phyloP scores from a whole-genome alignment of 257 asterid species.

The Nemophila menziesii region DNA sequence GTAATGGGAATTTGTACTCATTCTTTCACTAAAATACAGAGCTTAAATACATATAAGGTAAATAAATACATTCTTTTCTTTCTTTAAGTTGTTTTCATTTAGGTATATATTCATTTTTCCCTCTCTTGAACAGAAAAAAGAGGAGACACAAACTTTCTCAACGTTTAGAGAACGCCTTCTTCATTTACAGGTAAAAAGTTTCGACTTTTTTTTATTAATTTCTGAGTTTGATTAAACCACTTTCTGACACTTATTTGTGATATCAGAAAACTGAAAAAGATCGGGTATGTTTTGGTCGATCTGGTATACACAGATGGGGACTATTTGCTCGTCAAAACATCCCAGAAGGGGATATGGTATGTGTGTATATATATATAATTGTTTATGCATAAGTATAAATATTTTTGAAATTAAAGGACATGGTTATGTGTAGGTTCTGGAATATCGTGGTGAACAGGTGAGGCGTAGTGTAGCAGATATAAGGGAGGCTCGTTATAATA shows the following conservation, averaged over 20 bases:
- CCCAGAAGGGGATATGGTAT: constrained; percentile 96
- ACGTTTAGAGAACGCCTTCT: constrained; percentile 87
- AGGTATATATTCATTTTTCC: constrained; percentile 5
- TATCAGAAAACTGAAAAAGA: constrained; percentile 87
- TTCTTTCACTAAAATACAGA: constrained; percentile 38
- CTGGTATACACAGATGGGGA: constrained; percentile 99
- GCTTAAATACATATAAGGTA: constrained; percentile 55
- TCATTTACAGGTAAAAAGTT: constrained; percentile 74
- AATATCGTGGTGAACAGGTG: constrained; percentile 98
- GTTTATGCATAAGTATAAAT: neutral
- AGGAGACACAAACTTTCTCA: constrained; percentile 54
- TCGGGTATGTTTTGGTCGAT: constrained; percentile 92
- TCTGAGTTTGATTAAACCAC: constrained; percentile 5
- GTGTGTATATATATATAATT: constrained; percentile 12
- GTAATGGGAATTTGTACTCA: constrained; percentile 76
- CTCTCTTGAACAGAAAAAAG: constrained; percentile 48
- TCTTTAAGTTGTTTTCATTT: constrained; percentile 1
- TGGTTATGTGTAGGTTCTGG: constrained; percentile 62
- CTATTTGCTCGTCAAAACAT: constrained; percentile 88
- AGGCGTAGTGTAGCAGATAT: constrained; percentile 94
- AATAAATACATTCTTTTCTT: constrained; percentile 3
- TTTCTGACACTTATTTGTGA: constrained; percentile 5
- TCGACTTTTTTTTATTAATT: constrained; percentile 1
- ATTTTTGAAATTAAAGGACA: neutral
- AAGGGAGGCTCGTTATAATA: constrained; percentile 79